Evolutionary conservation across 2,329 filamentous ascomycete species (phyloP), one percentile per base, ranked within the genome.

Genomic region (Drechslerella coelobrocha): DNA sequence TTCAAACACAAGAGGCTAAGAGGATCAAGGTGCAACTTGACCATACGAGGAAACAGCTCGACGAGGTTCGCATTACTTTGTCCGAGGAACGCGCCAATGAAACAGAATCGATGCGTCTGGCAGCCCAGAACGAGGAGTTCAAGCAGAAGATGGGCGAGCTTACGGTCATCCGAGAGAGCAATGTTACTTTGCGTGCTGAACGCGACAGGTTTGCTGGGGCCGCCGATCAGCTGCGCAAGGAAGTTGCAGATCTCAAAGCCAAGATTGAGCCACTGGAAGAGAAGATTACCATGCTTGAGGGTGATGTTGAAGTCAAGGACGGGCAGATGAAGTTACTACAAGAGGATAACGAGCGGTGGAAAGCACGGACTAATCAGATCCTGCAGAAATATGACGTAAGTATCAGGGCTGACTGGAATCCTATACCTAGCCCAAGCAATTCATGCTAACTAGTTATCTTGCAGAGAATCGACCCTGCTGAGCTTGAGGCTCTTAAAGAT

Each of bases 121-220:
- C 89, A 10, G 84, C 90, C 77, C 91, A 88, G 53, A 91, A 97
- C 77, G 91, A 90, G 77, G 92, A 96, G 76, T 84, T 99, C 2
- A 92, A 96, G 86, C 88, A 95, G 74, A 97, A 95, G 73, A 85
- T 99, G 71, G 94, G 96, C 76, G 92, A 99, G 79, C 86, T 99
- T 68, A 99, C 99, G 76, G 83, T 97, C 14, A 96, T 95, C 82
- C 89, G 94, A 9, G 94, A 99, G 80, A 97, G 92, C 81, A 96
- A 90, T 75, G 90, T 90, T 62, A 94, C 93, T 0, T 83, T 99
- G 14, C 90, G 95, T 45, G 91, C 90, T 74, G 92, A 99, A 78
- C 88, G 90, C 69, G 86, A 89, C 61, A 88, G 92, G 75, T 86
- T 91, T 1, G 90, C 94, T 74, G 83, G 87, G 10, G 87, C 91